phyloP scores from a whole-genome alignment of 2,329 filamentous ascomycete genomes.

The Shiraia sp. region DNA sequence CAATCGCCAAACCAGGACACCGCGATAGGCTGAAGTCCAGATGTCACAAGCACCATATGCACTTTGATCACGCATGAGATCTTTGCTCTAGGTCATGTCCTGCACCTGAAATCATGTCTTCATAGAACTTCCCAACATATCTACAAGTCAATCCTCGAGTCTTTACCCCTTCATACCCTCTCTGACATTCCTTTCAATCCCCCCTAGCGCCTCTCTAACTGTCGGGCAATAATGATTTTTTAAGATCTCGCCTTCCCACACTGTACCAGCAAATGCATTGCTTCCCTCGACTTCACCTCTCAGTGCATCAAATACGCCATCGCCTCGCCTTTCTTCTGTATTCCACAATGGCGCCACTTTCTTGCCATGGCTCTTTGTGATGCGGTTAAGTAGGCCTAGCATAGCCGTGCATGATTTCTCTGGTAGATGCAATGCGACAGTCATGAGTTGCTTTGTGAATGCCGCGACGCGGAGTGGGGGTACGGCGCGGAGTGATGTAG shows the following conservation, averaged over 20 bases:
- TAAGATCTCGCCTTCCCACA: slow-evolving; percentile 93
- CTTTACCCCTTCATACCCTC: slow-evolving; percentile 30
- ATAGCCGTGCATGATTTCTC: slow-evolving; percentile 86
- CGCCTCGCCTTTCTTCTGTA: slow-evolving; percentile 89
- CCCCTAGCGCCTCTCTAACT: slow-evolving; percentile 71
- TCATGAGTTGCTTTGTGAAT: slow-evolving; percentile 90
- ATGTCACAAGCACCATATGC: too few species aligned
- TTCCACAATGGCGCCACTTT: slow-evolving; percentile 90
- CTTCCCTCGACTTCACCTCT: slow-evolving; percentile 75
- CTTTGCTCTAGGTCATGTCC: too few species aligned
- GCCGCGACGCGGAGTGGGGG: slow-evolving; percentile 86
- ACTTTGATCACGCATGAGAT: too few species aligned
- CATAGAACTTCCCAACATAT: too few species aligned
- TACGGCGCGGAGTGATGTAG: slow-evolving; percentile 71
- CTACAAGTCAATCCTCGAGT: too few species aligned
- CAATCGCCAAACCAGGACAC: too few species aligned
- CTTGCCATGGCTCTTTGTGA: slow-evolving; percentile 78
- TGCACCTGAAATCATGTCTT: too few species aligned
- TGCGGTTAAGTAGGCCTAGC: slow-evolving; percentile 74
- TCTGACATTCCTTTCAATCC: slow-evolving; percentile 38
- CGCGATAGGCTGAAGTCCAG: too few species aligned
- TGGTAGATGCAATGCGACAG: slow-evolving; percentile 78
- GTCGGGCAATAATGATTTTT: slow-evolving; percentile 83
- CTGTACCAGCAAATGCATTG: slow-evolving; percentile 86
- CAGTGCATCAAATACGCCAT: slow-evolving; percentile 79